Evolutionary conservation across 1,284 basidiomycete genomes (phyloP), one percentile per base, ranked within the genome.

Genomic region (Schizophyllum commune): DNA sequence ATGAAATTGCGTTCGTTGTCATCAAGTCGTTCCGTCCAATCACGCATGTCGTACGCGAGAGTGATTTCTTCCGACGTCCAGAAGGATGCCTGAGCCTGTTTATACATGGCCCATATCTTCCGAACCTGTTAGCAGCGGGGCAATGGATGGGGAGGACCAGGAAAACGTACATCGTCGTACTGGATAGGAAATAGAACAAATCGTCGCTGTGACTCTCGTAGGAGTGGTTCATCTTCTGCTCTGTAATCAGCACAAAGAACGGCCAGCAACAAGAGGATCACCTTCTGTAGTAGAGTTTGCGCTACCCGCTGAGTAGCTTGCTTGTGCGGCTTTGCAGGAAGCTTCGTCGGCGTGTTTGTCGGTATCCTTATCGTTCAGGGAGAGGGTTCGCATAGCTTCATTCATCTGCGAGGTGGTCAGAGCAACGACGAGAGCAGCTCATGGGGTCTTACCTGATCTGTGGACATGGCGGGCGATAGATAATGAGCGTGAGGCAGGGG

Each of bases 161-260:
- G 58, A 63, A 3, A n/a, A 64, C 80, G 66, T 56, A 92, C 94
- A 80, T 96, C 94, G 64, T 91, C 83, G 72, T 94, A 96, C 72
- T 95, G 92, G 71, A 98, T 97, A 21, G 95, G 94, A 78, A 96
- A 97, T 21, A 97, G 81, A 13, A 97, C 93, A 68, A 96, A 96
- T 2, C 92, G 89, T 62, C 85, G 84, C 65, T 81, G 84, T 1
- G 91, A 89, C 71, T 91, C 89, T 67, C 87, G 88, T 59, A 96
- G 80, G 9, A 96, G 80, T 33, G 93, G 93, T 71, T 95, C 93
- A 67, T 92, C 86, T 56, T 77, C 88, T 87, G 62, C 69, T 73
- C 54, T 56, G 54, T 52, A 52, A 53, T 27, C 57, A 34, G 39
- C 62, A 47, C 65, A 27, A 34, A 22, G 5, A 27, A 27, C 5